Percentiles rank a stretch among this genome's conserved stretches.
These are phyloP conservation scores for Pleurotus salmoneostramineus DNA, from an alignment of 768 basidiomycete genomes.

Conservation along the genomic window DNA sequence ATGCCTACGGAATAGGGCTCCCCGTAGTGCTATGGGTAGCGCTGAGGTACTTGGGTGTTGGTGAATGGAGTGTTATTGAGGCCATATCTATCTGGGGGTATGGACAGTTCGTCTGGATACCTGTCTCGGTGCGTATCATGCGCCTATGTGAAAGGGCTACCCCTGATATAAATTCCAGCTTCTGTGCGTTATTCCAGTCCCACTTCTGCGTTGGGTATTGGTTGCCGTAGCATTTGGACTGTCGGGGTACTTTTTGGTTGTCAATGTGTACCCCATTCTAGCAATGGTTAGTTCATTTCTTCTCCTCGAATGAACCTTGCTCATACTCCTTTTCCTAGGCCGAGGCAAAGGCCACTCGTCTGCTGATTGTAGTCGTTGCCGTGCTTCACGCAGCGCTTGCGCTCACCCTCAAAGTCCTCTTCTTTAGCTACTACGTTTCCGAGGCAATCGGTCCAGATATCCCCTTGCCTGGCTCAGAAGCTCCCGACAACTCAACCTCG, in stretches of 20 bases:
- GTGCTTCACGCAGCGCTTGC: constrained; percentile 77
- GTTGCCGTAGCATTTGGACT: constrained; percentile 68
- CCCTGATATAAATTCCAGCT: constrained; percentile 37
- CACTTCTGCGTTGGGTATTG: constrained; percentile 79
- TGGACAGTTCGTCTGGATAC: constrained; percentile 83
- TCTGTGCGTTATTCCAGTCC: constrained; percentile 82
- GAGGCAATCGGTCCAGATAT: constrained; percentile 39
- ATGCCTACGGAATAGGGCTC: constrained; percentile 80
- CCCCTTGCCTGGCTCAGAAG: constrained; percentile 36
- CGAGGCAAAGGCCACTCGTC: constrained; percentile 81
- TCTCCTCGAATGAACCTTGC: not conserved
- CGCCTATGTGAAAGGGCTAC: not conserved
- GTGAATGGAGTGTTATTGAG: constrained; percentile 88
- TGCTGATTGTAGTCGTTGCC: constrained; percentile 75
- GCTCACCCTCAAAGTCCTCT: constrained; percentile 79
- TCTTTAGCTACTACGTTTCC: constrained; percentile 52
- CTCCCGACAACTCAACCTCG: constrained; percentile 22
- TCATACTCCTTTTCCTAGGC: constrained; percentile 41
- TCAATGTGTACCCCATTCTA: constrained; percentile 88
- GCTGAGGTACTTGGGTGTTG: constrained; percentile 81
- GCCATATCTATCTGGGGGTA: constrained; percentile 81
- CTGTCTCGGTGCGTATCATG: constrained; percentile 59
- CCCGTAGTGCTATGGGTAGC: constrained; percentile 84
- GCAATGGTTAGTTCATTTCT: constrained; percentile 54
- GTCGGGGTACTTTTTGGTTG: constrained; percentile 84